These are phyloP conservation scores for Astrocystis sublimbata DNA, from an alignment of 495 filamentous ascomycete species.

Conservation along the genomic window DNA sequence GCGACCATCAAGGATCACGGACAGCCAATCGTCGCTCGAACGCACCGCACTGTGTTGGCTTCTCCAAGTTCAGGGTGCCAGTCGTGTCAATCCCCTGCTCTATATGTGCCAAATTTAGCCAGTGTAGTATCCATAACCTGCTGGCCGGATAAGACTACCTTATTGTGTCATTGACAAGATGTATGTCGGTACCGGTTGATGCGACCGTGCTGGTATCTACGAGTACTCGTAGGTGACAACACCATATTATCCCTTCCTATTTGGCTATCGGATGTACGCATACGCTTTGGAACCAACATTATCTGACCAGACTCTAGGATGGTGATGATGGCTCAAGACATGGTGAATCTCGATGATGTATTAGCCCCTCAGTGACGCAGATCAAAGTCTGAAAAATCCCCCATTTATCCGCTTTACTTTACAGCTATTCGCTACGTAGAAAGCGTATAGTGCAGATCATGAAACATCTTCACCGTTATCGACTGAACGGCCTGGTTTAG, in stretches of 20 bases:
- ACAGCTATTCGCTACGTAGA: too few species aligned
- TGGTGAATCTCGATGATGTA: not conserved
- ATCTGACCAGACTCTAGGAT: too few species aligned
- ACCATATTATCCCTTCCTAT: constrained; percentile 5
- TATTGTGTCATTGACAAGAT: constrained; percentile 5
- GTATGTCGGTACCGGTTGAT: not conserved
- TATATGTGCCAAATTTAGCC: constrained; percentile 21
- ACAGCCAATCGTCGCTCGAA: constrained; percentile 1
- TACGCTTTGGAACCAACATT: too few species aligned
- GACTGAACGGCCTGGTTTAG: not conserved
- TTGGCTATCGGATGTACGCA: not conserved
- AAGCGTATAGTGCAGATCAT: too few species aligned
- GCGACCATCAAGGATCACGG: constrained; percentile 3
- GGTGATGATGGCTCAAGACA: not conserved
- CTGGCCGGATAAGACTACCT: not conserved
- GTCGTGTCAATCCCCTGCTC: constrained; percentile 4
- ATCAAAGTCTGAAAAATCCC: too few species aligned
- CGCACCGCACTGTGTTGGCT: constrained; percentile 8
- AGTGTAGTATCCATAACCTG: constrained; percentile 5
- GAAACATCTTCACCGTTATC: not conserved
- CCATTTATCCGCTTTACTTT: too few species aligned
- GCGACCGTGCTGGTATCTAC: too few species aligned
- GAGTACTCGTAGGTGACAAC: too few species aligned
- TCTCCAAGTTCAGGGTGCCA: not conserved
- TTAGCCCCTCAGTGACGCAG: not conserved